Evolutionary conservation across 441 rosid genomes (phyloP).

Genomic region (Sinapis alba): DNA sequence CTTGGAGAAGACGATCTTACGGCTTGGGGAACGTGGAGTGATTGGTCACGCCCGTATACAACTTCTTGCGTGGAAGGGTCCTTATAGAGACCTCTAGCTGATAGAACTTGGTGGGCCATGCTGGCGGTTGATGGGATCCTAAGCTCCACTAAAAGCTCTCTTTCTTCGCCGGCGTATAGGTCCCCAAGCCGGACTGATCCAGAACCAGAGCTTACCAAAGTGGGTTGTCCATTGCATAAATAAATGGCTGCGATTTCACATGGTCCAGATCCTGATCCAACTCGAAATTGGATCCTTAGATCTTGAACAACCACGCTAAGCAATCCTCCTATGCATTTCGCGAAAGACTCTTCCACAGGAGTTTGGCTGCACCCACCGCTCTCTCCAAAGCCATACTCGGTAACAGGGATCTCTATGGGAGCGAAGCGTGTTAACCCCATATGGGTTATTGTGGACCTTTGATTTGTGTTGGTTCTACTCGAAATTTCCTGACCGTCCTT

Average conservation of each 20-base stretch:
- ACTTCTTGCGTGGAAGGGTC: conserved; percentile 64
- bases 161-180: conserved; percentile 65
- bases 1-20: conserved; percentile 47
- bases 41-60: conserved; percentile 51
- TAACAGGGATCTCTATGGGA: conserved; percentile 74
- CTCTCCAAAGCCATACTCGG: conserved; percentile 47
- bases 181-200: conserved; percentile 59
- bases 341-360: conserved; percentile 70
- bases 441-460: conserved; percentile 38
- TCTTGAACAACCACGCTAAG: conserved; percentile 68
- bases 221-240: conserved; percentile 49
- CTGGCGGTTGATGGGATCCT: conserved; percentile 43
- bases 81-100: conserved; percentile 55
- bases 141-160: conserved; percentile 61
- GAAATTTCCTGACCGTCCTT: conserved; percentile 55
- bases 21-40: conserved; percentile 46
- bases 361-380: conserved; percentile 50
- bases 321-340: conserved; percentile 58
- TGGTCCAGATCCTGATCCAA: conserved; percentile 51
- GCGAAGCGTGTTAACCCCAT: conserved; percentile 58
- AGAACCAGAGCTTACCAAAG: conserved; percentile 44
- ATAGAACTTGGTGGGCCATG: conserved; percentile 49
- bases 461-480: conserved; percentile 29
- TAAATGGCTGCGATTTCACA: conserved; percentile 64
- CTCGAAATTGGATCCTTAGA: conserved; percentile 54